phyloP scores from a whole-genome alignment of 225 moss, liverwort and hornwort genomes.

The Physcomitrellopsis africana region DNA sequence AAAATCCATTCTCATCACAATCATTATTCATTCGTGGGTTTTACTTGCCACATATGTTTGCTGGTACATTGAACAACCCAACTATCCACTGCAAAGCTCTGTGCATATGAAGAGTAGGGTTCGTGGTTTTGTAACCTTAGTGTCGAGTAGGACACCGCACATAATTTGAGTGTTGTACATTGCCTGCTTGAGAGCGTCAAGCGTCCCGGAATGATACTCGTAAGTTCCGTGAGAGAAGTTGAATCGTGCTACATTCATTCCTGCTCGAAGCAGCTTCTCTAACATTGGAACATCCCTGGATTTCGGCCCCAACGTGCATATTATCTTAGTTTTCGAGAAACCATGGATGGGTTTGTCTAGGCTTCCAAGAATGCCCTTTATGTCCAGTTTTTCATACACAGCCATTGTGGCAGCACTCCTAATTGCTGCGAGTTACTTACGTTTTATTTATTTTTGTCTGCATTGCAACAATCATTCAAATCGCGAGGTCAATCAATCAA shows the following conservation, averaged over 20 bases:
- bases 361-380: conserved; percentile 58
- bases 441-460: conserved; percentile 6
- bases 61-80: background rate
- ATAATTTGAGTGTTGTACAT: conserved; percentile 92
- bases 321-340: conserved; percentile 80
- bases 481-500: conserved; percentile 1
- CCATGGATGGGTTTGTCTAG: conserved; percentile 32
- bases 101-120: background rate
- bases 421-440: conserved; percentile 12
- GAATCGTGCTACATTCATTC: conserved; percentile 95
- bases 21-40: too few species aligned
- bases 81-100: background rate
- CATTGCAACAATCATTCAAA: conserved; percentile 23
- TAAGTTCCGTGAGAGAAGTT: conserved; percentile 96
- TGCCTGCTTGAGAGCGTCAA: conserved; percentile 73
- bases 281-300: conserved; percentile 78
- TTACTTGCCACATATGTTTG: background rate
- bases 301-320: conserved; percentile 92
- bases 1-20: background rate
- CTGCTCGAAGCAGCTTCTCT: conserved; percentile 83
- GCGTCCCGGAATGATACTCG: conserved; percentile 84
- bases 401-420: conserved; percentile 32
- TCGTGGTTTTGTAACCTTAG: conserved; percentile 58
- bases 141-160: conserved; percentile 93
- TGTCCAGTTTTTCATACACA: conserved; percentile 45